Evolutionary conservation across 176 grass and related monocot genomes (phyloP), one percentile per base, ranked within the genome.

Genomic region (Lolium rigidum): DNA sequence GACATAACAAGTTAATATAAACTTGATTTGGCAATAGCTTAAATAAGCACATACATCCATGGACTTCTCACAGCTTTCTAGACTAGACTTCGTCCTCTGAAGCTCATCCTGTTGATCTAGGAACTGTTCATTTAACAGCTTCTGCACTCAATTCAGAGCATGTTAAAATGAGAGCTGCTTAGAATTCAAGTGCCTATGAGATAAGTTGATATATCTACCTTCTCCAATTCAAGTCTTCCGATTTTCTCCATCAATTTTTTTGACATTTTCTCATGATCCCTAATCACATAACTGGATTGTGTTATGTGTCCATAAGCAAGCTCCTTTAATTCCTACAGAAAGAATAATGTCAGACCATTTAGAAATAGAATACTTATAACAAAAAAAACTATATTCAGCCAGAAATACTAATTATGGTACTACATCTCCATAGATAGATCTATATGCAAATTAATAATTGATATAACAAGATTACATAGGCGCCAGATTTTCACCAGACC

Each of bases 141-240:
- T 89, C 95, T 98, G 77, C 87, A 89, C 48, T 85, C 80, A 65
- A 76, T 51, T 56, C 14, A 88, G 60, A 77, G 79, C 47, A 80
- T 35, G 47, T 73, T 73, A 70, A 24, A 79, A 83, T 20, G 21
- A 25, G 59, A 87, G 77, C 9, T 60, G 9, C n/a, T 62, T 74
- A 54, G n/a, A 74, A 47, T 46, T 71, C 47, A 39, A 76, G 80
- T 49, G 22, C 18, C 43, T 52, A 25, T 64, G 37, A 38, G n/a
- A 74, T n/a, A 79, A 60, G 52, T 59, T 52, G 26, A 82, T 77
- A 58, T 77, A 17, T 14, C 74, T 85, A 98, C 95, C 91, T 98
- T 98, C 61, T 98, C 95, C 65, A 65, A 31, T 80, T 95, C 87
- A 88, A 93, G 72, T 90, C 93, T 90, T 80, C 81, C 74, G 89